Evolutionary conservation across 495 filamentous ascomycete genomes (phyloP), one percentile per base, ranked within the genome.

Genomic region (Hypoxylon intermedium): DNA sequence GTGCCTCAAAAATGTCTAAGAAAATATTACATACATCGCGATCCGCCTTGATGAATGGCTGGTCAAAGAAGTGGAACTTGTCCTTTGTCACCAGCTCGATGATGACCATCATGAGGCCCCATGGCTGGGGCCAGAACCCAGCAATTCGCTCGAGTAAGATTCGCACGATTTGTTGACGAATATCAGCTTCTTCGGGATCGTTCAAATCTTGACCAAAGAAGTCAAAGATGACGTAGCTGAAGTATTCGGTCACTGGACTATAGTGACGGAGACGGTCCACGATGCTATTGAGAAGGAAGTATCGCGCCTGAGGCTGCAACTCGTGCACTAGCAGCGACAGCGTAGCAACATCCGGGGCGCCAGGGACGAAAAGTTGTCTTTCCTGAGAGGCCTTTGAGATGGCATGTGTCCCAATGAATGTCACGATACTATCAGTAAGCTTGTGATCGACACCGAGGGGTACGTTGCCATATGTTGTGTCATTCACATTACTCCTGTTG

Each of bases 81-180:
- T 87, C 85, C 68, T 96, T 97, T 77, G 96, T 94, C 52, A 96
- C 79, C 40, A 99, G 79, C 76, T 98, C 95, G 38, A 95, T 76
- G 43, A 95, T 82, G 16, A 92, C 96, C 53, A 96, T 87, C 72
- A 97, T 90, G 34, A 98, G 74, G 12, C 94, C 94, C 94, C 94
- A 99, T 11, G 94, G 93, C 71, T 98, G 95, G 24, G 94, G 94
- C 70, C 93, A 91, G 72, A 90, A 91, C 13, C 92, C 91, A 45
- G 93, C 85, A 43, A 97, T 75, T 33, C 94, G 83, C 78, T 99
- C 94, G 4, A 97, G 73, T 37, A 98, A 75, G 37, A 97, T 85
- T 19, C 92, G 85, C 37, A 90, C 89, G 59, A 98, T 90, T 72
- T 95, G 90, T 74, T 98, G 87, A 23, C 92, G 88, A 45, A 97